A percentile compares a stretch with the other conserved stretches of the same genome.
These are phyloP conservation scores for Macaranga tanarius DNA, from an alignment of 441 rosid species.

Conservation along the genomic window DNA sequence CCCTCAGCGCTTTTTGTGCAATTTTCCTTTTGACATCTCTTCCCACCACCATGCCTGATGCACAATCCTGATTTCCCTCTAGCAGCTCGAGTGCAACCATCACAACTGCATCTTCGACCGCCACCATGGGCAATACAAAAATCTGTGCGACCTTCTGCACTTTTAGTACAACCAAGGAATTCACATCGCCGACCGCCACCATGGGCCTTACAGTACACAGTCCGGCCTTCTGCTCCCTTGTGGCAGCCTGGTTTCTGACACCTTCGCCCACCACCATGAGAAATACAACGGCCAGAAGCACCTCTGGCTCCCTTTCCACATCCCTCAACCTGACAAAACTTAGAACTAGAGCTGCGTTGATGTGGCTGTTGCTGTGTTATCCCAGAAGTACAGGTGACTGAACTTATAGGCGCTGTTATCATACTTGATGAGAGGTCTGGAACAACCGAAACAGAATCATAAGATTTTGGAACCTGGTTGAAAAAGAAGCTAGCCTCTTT, in stretches of 20 bases:
- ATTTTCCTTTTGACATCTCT: constrained; percentile 86
- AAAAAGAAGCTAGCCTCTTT: constrained; percentile 48
- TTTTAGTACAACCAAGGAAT: constrained; percentile 94
- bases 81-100: constrained; percentile 86
- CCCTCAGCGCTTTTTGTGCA: constrained; percentile 98
- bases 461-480: constrained; percentile 38
- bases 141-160: constrained; percentile 97
- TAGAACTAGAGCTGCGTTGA: constrained; percentile 53
- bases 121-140: constrained; percentile 97
- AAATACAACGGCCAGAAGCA: constrained; percentile 92
- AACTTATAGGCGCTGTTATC: constrained; percentile 59
- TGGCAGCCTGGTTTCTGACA: constrained; percentile 87
- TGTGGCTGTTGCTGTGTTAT: constrained; percentile 53
- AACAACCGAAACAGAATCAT: constrained; percentile 35
- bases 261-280: constrained; percentile 97
- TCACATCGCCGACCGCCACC: constrained; percentile 99
- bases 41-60: constrained; percentile 96
- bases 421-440: constrained; percentile 66
- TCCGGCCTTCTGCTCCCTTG: constrained; percentile 99
- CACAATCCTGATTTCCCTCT: constrained; percentile 95
- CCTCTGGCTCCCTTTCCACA: constrained; percentile 99
- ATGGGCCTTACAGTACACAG: constrained; percentile 95
- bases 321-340: constrained; percentile 86
- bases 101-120: constrained; percentile 83
- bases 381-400: constrained; percentile 84